Evolutionary conservation across 2,329 filamentous ascomycete genomes (phyloP).

Genomic region (Fusarium hostae): DNA sequence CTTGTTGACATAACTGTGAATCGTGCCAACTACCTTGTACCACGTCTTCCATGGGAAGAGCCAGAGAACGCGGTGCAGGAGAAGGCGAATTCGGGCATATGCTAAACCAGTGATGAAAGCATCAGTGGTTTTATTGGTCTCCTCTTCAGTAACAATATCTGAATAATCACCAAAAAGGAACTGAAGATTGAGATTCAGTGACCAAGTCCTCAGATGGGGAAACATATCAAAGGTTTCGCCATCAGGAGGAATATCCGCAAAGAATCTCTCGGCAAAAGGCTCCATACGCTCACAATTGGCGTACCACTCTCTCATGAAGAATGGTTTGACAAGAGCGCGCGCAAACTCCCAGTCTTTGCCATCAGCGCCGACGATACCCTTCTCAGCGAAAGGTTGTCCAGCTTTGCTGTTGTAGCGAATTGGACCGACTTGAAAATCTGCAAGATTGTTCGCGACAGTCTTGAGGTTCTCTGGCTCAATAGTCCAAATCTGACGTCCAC

Average conservation of each 20-base stretch:
- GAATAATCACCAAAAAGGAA: neutral
- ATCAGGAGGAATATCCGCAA: slow-evolving; percentile 1
- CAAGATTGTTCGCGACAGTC: neutral
- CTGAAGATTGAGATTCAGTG: neutral
- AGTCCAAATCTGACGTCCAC: slow-evolving; percentile 5
- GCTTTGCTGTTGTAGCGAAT: slow-evolving; percentile 11
- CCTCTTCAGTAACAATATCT: neutral
- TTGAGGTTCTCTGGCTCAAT: slow-evolving; percentile 9
- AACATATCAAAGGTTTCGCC: neutral
- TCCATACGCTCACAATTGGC: neutral
- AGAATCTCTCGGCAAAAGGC: neutral
- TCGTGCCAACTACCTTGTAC: slow-evolving; percentile 2
- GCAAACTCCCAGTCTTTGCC: slow-evolving; percentile 10
- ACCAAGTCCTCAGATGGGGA: neutral
- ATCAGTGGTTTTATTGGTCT: neutral
- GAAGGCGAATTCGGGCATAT: neutral
- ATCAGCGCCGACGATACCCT: slow-evolving; percentile 2
- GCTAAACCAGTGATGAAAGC: neutral
- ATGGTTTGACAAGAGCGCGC: neutral
- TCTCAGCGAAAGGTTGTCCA: slow-evolving; percentile 7
- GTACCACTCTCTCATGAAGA: slow-evolving; percentile 8
- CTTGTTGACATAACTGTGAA: slow-evolving; percentile 10
- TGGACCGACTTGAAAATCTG: neutral
- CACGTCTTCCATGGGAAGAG: slow-evolving; percentile 11
- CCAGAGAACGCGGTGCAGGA: slow-evolving; percentile 1